Conservation (phyloP, 2,329 filamentous ascomycete genomes). For the Cladosporium sp. region DNA sequence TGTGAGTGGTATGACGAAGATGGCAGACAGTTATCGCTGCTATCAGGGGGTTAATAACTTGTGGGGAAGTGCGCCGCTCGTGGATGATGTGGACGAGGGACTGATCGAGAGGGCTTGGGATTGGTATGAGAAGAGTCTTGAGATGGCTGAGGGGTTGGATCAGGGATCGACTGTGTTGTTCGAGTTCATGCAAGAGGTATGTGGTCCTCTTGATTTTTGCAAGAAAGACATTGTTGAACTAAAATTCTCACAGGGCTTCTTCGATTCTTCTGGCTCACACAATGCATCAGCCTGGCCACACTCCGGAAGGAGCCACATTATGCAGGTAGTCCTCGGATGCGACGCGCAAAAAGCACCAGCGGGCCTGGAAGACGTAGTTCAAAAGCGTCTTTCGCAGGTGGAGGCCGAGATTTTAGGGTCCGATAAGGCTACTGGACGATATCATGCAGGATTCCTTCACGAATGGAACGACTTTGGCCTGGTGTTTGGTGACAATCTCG, state of each 20-base stretch:
- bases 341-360: constrained; percentile 16
- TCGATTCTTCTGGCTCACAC: constrained; percentile 18
- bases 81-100: constrained; percentile 23
- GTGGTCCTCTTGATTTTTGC: not conserved
- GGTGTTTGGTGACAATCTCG: constrained; percentile 24
- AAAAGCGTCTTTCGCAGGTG: constrained; percentile 17
- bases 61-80: constrained; percentile 23
- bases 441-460: constrained; percentile 24
- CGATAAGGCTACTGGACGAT: constrained; percentile 20
- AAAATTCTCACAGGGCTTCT: constrained; percentile 14
- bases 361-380: constrained; percentile 18
- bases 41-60: constrained; percentile 24
- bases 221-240: not conserved
- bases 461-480: constrained; percentile 20
- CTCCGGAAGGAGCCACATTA: constrained; percentile 21
- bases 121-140: constrained; percentile 25
- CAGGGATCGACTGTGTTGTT: constrained; percentile 24
- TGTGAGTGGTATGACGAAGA: constrained; percentile 23
- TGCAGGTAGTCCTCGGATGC: constrained; percentile 24
- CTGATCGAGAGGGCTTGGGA: constrained; percentile 25
- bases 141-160: constrained; percentile 18
- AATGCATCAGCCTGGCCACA: constrained; percentile 27
- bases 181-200: constrained; percentile 28
- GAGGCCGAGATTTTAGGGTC: constrained; percentile 17
- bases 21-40: constrained; percentile 19